Conservation (phyloP, 208 protist genomes). For the Trypanosoma vivax region DNA sequence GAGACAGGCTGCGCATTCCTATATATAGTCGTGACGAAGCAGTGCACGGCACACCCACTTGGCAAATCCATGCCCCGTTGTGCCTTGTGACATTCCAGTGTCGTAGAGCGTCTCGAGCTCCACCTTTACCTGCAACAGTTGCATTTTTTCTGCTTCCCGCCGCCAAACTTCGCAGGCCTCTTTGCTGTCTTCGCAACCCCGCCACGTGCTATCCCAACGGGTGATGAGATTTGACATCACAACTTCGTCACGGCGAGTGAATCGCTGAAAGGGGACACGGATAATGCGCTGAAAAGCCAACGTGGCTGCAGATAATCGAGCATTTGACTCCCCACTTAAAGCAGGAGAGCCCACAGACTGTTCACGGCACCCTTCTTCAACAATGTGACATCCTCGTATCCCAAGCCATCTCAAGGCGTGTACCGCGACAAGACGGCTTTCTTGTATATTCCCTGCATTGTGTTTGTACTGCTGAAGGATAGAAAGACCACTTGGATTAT, state of each 20-base stretch:
- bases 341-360: background rate
- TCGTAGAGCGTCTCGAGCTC: constrained; percentile 40
- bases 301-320: background rate
- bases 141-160: constrained; percentile 25
- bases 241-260: constrained; percentile 44
- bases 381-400: constrained; percentile 24
- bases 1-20: no score
- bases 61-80: constrained; percentile 11
- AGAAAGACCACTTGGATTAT: constrained; percentile 71
- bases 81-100: background rate
- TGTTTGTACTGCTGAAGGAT: constrained; percentile 74
- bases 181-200: background rate
- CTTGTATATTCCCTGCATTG: constrained; percentile 14
- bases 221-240: constrained; percentile 30
- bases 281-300: background rate
- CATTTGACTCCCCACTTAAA: background rate
- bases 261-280: constrained; percentile 27
- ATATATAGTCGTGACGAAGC: constrained; percentile 35
- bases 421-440: constrained; percentile 19
- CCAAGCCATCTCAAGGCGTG: constrained; percentile 47
- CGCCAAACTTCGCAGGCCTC: constrained; percentile 14
- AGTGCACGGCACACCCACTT: constrained; percentile 33
- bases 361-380: background rate
- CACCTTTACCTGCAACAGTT: constrained; percentile 20
- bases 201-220: constrained; percentile 1